A percentile compares a stretch with the other conserved stretches of the same genome.
Evolutionary conservation across 177 flowering plant genomes (phyloP).

Genomic region (Tripterygium wilfordii): DNA sequence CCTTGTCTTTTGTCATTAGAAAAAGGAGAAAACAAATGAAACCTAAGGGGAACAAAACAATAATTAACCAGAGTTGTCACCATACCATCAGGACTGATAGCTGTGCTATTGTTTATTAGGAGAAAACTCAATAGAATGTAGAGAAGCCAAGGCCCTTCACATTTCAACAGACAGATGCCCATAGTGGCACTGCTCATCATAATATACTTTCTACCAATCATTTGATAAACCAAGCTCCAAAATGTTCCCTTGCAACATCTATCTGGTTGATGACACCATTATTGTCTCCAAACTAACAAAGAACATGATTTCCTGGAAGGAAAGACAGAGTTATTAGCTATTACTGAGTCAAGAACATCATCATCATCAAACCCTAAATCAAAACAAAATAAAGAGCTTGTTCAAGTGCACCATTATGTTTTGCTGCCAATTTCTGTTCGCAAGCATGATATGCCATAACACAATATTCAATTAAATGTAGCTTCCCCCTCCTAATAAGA

Average conservation of each 20-base stretch:
- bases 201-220: constrained; percentile 24
- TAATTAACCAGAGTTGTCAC: not conserved
- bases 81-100: constrained; percentile 71
- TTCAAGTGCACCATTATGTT: too few relatives aligned
- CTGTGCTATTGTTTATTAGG: constrained; percentile 20
- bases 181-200: constrained; percentile 33
- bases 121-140: constrained; percentile 28
- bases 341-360: too few relatives aligned
- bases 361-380: too few relatives aligned
- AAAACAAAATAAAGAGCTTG: too few relatives aligned
- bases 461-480: too few relatives aligned
- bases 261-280: constrained; percentile 13
- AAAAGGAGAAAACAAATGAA: not conserved
- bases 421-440: too few relatives aligned
- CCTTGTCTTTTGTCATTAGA: not conserved
- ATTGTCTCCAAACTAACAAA: constrained; percentile 1
- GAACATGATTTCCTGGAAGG: not conserved
- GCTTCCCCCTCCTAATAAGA: too few relatives aligned
- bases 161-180: constrained; percentile 37
- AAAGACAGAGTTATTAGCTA: not conserved
- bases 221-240: constrained; percentile 28
- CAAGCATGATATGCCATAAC: too few relatives aligned
- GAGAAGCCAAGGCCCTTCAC: constrained; percentile 27
- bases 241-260: constrained; percentile 19
- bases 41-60: not conserved